These are phyloP conservation scores for Cylindrotheca closterium DNA, from an alignment of 108 stramenopile genomes.

Conservation along the genomic window DNA sequence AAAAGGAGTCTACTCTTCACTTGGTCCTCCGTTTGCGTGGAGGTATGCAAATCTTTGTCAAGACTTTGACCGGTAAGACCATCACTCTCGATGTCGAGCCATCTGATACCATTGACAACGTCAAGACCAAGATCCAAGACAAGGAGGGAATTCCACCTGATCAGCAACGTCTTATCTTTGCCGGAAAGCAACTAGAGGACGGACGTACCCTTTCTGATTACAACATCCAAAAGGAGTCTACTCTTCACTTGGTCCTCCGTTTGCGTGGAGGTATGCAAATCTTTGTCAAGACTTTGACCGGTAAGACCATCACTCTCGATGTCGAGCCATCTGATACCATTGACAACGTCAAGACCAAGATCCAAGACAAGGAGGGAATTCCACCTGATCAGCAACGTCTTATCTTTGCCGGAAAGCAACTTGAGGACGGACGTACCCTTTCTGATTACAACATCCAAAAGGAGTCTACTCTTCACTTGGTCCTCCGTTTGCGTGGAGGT, in stretches of 20 bases:
- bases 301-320: no score
- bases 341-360: constrained; percentile 98
- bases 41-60: no score
- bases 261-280: constrained; percentile 91
- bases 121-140: constrained; percentile 93
- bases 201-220: constrained; percentile 92
- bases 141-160: constrained; percentile 99
- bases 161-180: no score
- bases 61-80: no score
- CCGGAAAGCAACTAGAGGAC: constrained; percentile 98
- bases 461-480: constrained; percentile 85
- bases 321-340: constrained; percentile 97
- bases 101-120: constrained; percentile 92
- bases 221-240: constrained; percentile 83
- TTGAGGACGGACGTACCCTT: constrained; percentile 97
- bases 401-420: no score
- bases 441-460: constrained; percentile 85
- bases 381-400: no score
- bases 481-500: constrained; percentile 79
- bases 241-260: constrained; percentile 84
- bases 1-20: constrained; percentile 83
- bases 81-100: no score
- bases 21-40: constrained; percentile 79
- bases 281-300: no score
- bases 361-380: constrained; percentile 98